phyloP scores from a whole-genome alignment of 805 yeast species.

The Myxozyma kluyveri region DNA sequence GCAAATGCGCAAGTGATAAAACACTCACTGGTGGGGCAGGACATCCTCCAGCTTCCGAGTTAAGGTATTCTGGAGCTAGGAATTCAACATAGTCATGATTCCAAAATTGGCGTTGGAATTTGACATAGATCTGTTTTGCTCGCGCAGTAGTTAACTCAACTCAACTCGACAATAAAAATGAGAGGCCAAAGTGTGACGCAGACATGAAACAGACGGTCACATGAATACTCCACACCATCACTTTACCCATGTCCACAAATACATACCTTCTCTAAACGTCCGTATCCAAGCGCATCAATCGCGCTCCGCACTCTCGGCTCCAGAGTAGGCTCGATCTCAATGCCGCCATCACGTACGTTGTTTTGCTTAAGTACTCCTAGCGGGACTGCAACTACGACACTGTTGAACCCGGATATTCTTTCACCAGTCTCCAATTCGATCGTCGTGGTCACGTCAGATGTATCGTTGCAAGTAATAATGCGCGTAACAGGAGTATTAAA shows the following conservation, averaged over 20 bases:
- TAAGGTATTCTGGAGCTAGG: conserved; percentile 19
- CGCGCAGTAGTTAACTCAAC: too few relatives aligned
- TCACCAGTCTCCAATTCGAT: not conserved
- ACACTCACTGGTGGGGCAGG: conserved; percentile 17
- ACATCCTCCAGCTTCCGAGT: conserved; percentile 2
- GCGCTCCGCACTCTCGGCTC: conserved; percentile 26
- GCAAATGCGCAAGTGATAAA: conserved; percentile 20
- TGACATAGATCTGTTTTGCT: conserved; percentile 33
- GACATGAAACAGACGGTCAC: too few relatives aligned
- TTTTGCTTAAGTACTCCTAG: conserved; percentile 36
- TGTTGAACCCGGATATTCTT: conserved; percentile 26
- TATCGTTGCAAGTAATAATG: not conserved
- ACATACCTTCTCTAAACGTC: conserved; percentile 35
- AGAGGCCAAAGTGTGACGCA: too few relatives aligned
- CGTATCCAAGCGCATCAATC: conserved; percentile 32
- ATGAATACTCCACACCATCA: too few relatives aligned
- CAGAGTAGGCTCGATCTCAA: conserved; percentile 32
- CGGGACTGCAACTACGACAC: conserved; percentile 36
- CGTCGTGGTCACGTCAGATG: not conserved
- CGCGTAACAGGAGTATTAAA: conserved; percentile 7
- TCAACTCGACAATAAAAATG: too few relatives aligned
- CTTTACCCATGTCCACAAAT: not conserved
- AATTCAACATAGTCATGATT: conserved; percentile 34
- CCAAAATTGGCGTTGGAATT: conserved; percentile 36
- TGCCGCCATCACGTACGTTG: conserved; percentile 20